Conservation (phyloP, 2,329 filamentous ascomycete species). For the Penicillium sp. region DNA sequence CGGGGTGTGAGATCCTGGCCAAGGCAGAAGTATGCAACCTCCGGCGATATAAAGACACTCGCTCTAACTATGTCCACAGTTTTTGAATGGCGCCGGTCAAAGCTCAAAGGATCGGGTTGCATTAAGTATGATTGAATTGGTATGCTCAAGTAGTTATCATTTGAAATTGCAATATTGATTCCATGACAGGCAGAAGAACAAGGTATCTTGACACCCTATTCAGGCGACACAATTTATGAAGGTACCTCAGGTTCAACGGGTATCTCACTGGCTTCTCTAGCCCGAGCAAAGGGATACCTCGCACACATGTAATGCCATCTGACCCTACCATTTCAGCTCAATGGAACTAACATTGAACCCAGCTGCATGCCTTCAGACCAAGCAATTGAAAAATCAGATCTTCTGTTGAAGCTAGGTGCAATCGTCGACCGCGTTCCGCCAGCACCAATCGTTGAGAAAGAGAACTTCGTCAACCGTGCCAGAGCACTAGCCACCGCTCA, state of each 20-base stretch:
- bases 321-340: neutral
- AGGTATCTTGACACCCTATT: constrained; percentile 72
- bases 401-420: constrained; percentile 86
- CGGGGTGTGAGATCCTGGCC: constrained; percentile 83
- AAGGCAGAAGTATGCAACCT: constrained; percentile 70
- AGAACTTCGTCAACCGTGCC: constrained; percentile 93
- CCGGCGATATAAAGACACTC: neutral
- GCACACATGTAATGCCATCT: constrained; percentile 69
- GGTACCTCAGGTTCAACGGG: constrained; percentile 95
- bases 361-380: constrained; percentile 93
- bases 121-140: constrained; percentile 76
- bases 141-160: constrained; percentile 23
- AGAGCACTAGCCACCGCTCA: constrained; percentile 74
- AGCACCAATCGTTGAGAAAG: constrained; percentile 87
- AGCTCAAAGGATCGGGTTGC: constrained; percentile 96
- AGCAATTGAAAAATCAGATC: constrained; percentile 80
- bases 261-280: constrained; percentile 88
- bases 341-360: neutral
- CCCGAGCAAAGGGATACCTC: constrained; percentile 82
- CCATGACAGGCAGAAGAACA: constrained; percentile 66
- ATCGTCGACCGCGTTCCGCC: constrained; percentile 88
- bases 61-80: constrained; percentile 44
- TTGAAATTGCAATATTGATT: neutral
- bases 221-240: constrained; percentile 94
- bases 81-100: constrained; percentile 90